phyloP scores from a whole-genome alignment of 768 basidiomycete genomes.

The Leccinum imitatum region DNA sequence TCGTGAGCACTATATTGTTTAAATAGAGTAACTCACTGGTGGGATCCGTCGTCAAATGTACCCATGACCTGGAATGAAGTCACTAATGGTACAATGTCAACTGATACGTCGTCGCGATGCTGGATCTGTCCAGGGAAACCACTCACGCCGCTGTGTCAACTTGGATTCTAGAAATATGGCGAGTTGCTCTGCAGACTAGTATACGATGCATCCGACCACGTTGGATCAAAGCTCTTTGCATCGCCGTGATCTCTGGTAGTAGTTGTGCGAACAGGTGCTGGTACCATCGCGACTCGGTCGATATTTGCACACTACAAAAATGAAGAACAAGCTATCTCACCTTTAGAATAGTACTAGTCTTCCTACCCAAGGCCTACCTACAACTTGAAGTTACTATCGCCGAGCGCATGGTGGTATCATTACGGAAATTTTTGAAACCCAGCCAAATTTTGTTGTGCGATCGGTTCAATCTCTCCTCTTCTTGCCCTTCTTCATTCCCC shows the following conservation, averaged over 20 bases:
- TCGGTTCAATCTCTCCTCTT: conserved; percentile 29
- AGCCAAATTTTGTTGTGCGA: conserved; percentile 50
- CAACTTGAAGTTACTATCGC: not conserved
- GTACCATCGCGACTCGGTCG: no score
- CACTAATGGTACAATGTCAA: not conserved
- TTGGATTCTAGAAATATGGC: not conserved
- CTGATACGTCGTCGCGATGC: not conserved
- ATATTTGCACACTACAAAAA: no score
- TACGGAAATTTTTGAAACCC: conserved; percentile 43
- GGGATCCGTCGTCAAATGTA: not conserved
- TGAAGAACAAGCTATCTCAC: no score
- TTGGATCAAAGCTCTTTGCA: not conserved
- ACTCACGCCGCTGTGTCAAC: conserved; percentile 1
- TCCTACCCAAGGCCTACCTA: no score
- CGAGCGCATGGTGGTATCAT: not conserved
- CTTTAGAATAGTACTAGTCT: no score
- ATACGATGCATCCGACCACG: not conserved
- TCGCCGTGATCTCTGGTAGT: not conserved
- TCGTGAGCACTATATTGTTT: not conserved
- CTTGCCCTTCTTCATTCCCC: conserved; percentile 27
- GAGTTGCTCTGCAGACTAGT: no score
- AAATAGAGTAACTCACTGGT: not conserved
- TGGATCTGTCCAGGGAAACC: conserved; percentile 4
- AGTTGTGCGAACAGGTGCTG: not conserved
- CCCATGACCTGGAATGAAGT: conserved; percentile 4